These are phyloP conservation scores for Ogataea thermomethanolica DNA, from an alignment of 805 yeast species.

Conservation along the genomic window DNA sequence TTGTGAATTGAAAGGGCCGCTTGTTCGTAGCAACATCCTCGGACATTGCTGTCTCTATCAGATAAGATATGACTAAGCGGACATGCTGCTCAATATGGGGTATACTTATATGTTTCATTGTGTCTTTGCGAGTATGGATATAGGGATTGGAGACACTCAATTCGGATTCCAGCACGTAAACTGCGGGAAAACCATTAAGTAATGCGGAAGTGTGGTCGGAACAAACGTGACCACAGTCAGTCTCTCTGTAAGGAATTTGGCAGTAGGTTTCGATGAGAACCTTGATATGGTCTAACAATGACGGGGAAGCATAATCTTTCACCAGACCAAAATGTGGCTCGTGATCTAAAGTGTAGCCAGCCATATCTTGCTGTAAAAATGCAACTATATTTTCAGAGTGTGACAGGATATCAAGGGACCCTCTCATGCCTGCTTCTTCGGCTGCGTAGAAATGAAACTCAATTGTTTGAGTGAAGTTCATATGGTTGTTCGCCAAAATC, in stretches of 20 bases:
- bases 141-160: slow-evolving; percentile 60
- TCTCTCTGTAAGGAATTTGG: slow-evolving; percentile 65
- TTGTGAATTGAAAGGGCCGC: slow-evolving; percentile 13
- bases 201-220: slow-evolving; percentile 89
- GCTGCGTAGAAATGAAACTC: slow-evolving; percentile 96
- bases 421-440: slow-evolving; percentile 89
- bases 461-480: slow-evolving; percentile 48
- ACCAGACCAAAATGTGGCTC: slow-evolving; percentile 78
- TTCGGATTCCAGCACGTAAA: slow-evolving; percentile 77
- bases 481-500: slow-evolving; percentile 41
- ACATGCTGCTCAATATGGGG: slow-evolving; percentile 79
- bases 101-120: slow-evolving; percentile 74
- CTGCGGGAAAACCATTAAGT: slow-evolving; percentile 78
- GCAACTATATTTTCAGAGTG: slow-evolving; percentile 62
- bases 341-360: slow-evolving; percentile 64
- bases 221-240: slow-evolving; percentile 88
- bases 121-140: slow-evolving; percentile 77
- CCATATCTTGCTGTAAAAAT: slow-evolving; percentile 94
- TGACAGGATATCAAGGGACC: slow-evolving; percentile 75
- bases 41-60: background rate
- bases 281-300: slow-evolving; percentile 59
- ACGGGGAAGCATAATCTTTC: slow-evolving; percentile 59
- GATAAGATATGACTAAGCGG: slow-evolving; percentile 67
- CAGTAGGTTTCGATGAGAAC: slow-evolving; percentile 59
- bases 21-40: background rate